Evolutionary conservation across 139 green algal genomes (phyloP).

Genomic region (Closterium sp.): DNA sequence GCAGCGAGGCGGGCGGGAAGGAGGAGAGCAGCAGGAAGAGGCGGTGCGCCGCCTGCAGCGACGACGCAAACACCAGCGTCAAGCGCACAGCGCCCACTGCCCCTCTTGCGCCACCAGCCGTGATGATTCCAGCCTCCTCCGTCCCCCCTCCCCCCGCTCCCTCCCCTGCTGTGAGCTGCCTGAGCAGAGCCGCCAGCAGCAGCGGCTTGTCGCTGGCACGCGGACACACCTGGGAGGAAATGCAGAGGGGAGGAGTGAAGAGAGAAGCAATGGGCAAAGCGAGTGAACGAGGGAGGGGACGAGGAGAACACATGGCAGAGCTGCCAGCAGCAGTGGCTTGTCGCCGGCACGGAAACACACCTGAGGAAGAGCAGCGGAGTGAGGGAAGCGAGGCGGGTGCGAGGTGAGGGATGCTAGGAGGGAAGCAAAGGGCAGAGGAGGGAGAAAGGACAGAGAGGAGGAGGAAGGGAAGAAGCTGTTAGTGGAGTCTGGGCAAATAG

Average conservation of each 20-base stretch:
- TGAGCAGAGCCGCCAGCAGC: conserved; percentile 36
- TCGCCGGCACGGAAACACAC: no score
- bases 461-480: neutral
- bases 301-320: no score
- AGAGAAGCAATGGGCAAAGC: neutral
- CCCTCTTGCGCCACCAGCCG: no score
- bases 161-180: conserved; percentile 10
- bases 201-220: conserved; percentile 38
- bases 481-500: neutral
- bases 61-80: conserved; percentile 81
- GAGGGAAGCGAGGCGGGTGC: neutral
- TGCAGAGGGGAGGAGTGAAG: neutral
- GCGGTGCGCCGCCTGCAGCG: conserved; percentile 71
- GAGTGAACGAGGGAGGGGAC: no score
- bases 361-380: neutral
- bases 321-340: no score
- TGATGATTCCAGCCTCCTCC: neutral
- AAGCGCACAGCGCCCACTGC: neutral
- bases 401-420: neutral
- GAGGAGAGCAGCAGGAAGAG: conserved; percentile 65
- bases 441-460: neutral
- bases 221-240: conserved; percentile 35
- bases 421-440: neutral
- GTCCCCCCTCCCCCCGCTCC: no score
- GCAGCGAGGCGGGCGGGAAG: conserved; percentile 30